A percentile compares a stretch with the other conserved stretches of the same genome.
phyloP scores from a whole-genome alignment of 1,139 yeast genomes.

The Debaryomyces udenii region DNA sequence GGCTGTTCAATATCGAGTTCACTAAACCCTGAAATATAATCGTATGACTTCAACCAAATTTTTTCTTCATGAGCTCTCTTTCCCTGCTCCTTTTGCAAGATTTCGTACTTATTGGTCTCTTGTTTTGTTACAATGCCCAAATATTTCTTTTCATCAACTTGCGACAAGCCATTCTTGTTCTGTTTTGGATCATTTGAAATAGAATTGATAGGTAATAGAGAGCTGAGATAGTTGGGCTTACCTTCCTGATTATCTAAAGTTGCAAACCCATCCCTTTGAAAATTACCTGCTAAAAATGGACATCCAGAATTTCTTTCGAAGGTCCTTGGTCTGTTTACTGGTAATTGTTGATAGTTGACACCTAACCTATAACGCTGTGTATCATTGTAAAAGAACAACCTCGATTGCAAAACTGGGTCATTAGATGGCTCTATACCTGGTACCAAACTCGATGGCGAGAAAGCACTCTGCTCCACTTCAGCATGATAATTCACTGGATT shows the following conservation, averaged over 20 bases:
- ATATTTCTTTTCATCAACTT: constrained; percentile 23
- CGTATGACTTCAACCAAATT: constrained; percentile 40
- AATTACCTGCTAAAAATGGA: constrained; percentile 40
- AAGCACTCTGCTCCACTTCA: constrained; percentile 63
- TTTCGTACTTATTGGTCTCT: constrained; percentile 25
- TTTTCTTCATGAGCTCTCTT: constrained; percentile 37
- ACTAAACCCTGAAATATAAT: constrained; percentile 40
- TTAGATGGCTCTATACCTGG: constrained; percentile 64
- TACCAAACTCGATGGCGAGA: constrained; percentile 60
- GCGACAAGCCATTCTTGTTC: constrained; percentile 22
- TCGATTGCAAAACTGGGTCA: constrained; percentile 61
- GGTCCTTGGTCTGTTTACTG: constrained; percentile 28
- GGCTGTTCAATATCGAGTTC: constrained; percentile 51
- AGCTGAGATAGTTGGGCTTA: constrained; percentile 38
- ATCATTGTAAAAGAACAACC: constrained; percentile 61
- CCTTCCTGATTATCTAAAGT: constrained; percentile 23
- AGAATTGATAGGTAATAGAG: constrained; percentile 24
- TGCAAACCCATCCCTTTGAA: constrained; percentile 43
- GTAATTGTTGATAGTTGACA: constrained; percentile 31
- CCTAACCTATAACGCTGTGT: constrained; percentile 62
- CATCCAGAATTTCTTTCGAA: constrained; percentile 28
- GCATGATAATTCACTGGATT: constrained; percentile 61
- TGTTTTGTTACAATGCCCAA: constrained; percentile 32
- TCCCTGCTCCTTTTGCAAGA: constrained; percentile 27
- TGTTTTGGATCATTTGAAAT: constrained; percentile 19